These are phyloP conservation scores for Triticum urartu DNA, from an alignment of 176 grass and related monocot species.

Conservation along the genomic window DNA sequence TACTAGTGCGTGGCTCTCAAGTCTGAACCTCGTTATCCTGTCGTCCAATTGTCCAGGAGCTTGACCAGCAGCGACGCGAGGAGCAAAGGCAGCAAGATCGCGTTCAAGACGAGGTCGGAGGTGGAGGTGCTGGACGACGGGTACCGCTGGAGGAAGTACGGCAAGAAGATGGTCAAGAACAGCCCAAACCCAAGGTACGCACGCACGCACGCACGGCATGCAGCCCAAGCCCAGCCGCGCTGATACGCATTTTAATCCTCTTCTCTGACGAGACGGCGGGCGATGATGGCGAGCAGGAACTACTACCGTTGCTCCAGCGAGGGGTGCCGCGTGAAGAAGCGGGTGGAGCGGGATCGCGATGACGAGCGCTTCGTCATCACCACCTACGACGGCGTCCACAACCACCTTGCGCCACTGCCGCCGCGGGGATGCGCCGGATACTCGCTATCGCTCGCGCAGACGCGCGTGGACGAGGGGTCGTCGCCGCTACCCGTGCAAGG, in stretches of 20 bases:
- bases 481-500: not conserved
- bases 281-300: constrained; percentile 41
- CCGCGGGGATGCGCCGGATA: not conserved
- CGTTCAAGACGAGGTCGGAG: constrained; percentile 64
- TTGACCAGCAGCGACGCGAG: not conserved
- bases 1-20: not conserved
- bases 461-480: not conserved
- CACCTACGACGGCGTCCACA: constrained; percentile 77
- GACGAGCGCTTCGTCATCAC: constrained; percentile 69
- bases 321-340: constrained; percentile 77
- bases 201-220: not conserved
- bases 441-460: not conserved
- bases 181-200: constrained; percentile 70
- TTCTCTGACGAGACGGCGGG: not conserved
- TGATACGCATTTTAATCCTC: not conserved
- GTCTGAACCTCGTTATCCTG: not conserved
- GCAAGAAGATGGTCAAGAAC: constrained; percentile 78
- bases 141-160: constrained; percentile 84
- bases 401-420: constrained; percentile 37
- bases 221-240: constrained; percentile 39
- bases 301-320: constrained; percentile 66
- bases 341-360: constrained; percentile 56
- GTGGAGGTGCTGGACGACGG: constrained; percentile 72
- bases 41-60: not conserved
- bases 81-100: constrained; percentile 37